Conservation (phyloP, 2,329 filamentous ascomycete species). For the Magnaporthales sp. region DNA sequence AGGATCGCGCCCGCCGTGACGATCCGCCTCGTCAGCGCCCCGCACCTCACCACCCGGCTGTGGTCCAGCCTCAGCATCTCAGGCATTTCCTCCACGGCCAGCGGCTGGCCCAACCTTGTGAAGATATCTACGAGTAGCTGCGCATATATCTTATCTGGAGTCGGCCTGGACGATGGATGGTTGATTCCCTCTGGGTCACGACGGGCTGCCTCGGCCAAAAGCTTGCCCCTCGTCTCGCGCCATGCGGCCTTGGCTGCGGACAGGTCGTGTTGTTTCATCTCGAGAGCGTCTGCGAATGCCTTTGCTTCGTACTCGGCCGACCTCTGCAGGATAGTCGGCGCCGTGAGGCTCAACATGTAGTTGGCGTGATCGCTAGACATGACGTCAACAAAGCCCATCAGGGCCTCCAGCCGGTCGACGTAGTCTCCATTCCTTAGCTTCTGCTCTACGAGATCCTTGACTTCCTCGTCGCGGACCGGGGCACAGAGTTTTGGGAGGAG, state of each 20-base stretch:
- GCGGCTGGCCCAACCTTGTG: conserved; percentile 49
- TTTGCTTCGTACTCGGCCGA: conserved; percentile 67
- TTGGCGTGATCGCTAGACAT: conserved; percentile 78
- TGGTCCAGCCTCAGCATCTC: conserved; percentile 67
- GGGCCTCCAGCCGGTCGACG: conserved; percentile 66
- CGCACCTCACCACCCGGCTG: conserved; percentile 50
- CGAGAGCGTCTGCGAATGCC: conserved; percentile 57
- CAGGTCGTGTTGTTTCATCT: conserved; percentile 44
- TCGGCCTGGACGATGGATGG: conserved; percentile 53
- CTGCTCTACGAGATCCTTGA: conserved; percentile 58
- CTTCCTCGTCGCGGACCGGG: conserved; percentile 69
- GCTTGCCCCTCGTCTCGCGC: conserved; percentile 53
- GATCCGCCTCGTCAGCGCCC: conserved; percentile 52
- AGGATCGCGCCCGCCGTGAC: conserved; percentile 67
- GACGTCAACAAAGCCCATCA: conserved; percentile 67
- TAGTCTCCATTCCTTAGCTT: conserved; percentile 53
- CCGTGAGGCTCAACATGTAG: conserved; percentile 64
- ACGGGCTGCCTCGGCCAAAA: conserved; percentile 55
- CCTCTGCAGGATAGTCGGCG: conserved; percentile 62
- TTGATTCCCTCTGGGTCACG: conserved; percentile 62
- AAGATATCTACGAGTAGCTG: conserved; percentile 69
- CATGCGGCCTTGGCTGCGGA: conserved; percentile 57
- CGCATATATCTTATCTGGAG: conserved; percentile 62
- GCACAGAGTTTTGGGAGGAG: conserved; percentile 74
- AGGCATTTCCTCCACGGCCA: conserved; percentile 45